These are phyloP conservation scores for Ogataea populi-albae DNA, from an alignment of 805 yeast species.

Conservation along the genomic window DNA sequence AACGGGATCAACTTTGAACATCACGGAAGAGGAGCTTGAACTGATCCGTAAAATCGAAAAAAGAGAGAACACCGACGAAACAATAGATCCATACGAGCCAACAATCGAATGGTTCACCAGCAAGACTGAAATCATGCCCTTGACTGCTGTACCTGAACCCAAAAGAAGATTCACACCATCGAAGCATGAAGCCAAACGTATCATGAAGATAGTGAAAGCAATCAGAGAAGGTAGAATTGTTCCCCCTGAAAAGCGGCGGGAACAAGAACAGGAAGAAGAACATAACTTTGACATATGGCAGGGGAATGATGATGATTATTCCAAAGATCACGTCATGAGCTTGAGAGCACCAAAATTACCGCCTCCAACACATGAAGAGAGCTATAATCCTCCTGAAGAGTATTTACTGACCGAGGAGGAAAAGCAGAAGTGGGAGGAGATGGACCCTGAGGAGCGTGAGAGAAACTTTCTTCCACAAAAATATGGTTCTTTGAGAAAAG, in stretches of 20 bases:
- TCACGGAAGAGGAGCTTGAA: conserved; percentile 84
- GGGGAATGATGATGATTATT: conserved; percentile 54
- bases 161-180: conserved; percentile 96
- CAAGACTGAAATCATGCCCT: conserved; percentile 82
- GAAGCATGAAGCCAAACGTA: conserved; percentile 91
- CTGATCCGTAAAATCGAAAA: conserved; percentile 80
- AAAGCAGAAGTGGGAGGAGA: conserved; percentile 60
- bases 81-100: conserved; percentile 86
- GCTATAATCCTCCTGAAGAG: conserved; percentile 97
- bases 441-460: conserved; percentile 76
- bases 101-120: conserved; percentile 94
- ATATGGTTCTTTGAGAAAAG: conserved; percentile 77
- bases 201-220: conserved; percentile 94
- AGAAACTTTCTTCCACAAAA: conserved; percentile 79
- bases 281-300: conserved; percentile 83
- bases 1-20: conserved; percentile 81
- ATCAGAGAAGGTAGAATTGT: conserved; percentile 94
- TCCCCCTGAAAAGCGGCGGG: conserved; percentile 60
- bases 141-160: conserved; percentile 94
- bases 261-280: conserved; percentile 47
- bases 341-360: conserved; percentile 92
- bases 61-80: conserved; percentile 79
- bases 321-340: conserved; percentile 80
- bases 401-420: conserved; percentile 82
- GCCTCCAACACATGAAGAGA: conserved; percentile 95